phyloP scores from a whole-genome alignment of 495 filamentous ascomycete genomes.

The Talaromyces adpressus region DNA sequence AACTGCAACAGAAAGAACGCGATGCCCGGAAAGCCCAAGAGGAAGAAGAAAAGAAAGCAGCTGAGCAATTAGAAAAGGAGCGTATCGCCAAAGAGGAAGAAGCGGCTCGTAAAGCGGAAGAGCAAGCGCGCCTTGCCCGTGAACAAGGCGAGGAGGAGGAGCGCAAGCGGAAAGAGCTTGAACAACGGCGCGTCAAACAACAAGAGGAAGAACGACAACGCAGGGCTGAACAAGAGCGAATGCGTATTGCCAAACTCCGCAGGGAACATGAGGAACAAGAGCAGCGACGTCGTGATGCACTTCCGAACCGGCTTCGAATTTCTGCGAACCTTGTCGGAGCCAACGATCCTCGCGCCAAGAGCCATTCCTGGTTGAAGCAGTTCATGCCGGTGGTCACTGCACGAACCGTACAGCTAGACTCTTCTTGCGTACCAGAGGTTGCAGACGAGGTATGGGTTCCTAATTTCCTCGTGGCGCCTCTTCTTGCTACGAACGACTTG shows the following conservation, averaged over 20 bases:
- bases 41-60: slow-evolving; percentile 31
- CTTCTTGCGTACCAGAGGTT: slow-evolving; percentile 29
- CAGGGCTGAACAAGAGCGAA: slow-evolving; percentile 50
- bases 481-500: slow-evolving; percentile 71
- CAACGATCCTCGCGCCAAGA: slow-evolving; percentile 38
- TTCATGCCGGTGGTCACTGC: slow-evolving; percentile 48
- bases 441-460: slow-evolving; percentile 65
- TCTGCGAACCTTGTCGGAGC: slow-evolving; percentile 42
- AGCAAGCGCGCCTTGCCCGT: slow-evolving; percentile 35
- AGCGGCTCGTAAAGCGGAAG: slow-evolving; percentile 29
- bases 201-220: slow-evolving; percentile 49
- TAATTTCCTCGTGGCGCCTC: slow-evolving; percentile 66
- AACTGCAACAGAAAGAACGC: slow-evolving; percentile 36
- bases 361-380: slow-evolving; percentile 37
- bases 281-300: slow-evolving; percentile 49
- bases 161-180: slow-evolving; percentile 43
- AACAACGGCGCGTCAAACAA: slow-evolving; percentile 44
- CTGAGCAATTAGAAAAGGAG: slow-evolving; percentile 37
- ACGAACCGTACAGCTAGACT: slow-evolving; percentile 39
- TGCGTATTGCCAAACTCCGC: slow-evolving; percentile 38
- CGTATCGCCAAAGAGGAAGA: slow-evolving; percentile 37
- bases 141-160: slow-evolving; percentile 48
- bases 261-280: slow-evolving; percentile 49
- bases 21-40: slow-evolving; percentile 34
- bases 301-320: slow-evolving; percentile 42